Conservation (phyloP, 2,329 filamentous ascomycete genomes). For the Amauroascus niger region DNA sequence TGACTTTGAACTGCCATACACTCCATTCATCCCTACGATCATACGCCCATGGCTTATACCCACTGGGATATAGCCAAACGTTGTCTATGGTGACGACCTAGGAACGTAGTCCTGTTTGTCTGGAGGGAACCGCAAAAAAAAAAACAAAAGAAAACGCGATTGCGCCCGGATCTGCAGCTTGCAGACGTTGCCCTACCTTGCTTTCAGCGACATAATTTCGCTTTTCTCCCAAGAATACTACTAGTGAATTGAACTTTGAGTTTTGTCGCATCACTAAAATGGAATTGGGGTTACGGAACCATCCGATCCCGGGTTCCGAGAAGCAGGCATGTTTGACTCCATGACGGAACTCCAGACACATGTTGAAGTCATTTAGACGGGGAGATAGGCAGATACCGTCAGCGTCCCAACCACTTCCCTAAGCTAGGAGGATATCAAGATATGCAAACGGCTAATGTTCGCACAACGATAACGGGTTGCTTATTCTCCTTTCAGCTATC, state of each 20-base stretch:
- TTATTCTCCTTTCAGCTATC: too few relatives aligned
- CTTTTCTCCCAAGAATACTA: not conserved
- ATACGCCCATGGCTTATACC: not conserved
- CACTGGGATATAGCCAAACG: not conserved
- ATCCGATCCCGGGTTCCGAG: not conserved
- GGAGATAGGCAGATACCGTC: too few relatives aligned
- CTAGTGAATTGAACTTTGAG: not conserved
- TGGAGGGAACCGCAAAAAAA: not conserved
- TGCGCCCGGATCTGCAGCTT: conserved; percentile 3
- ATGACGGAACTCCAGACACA: not conserved
- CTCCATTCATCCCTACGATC: not conserved
- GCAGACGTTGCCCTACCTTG: conserved; percentile 4
- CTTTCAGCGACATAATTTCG: not conserved
- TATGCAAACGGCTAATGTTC: too few relatives aligned
- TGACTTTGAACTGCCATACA: not conserved
- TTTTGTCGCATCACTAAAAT: not conserved
- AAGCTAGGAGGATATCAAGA: too few relatives aligned
- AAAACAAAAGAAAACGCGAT: not conserved
- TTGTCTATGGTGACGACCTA: not conserved
- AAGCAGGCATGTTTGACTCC: not conserved
- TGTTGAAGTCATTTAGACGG: too few relatives aligned
- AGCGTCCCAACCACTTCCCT: too few relatives aligned
- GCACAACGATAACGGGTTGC: too few relatives aligned
- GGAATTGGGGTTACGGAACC: not conserved
- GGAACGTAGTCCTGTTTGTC: not conserved